phyloP scores from a whole-genome alignment of 192 early-diverging fungal genomes.

The Linnemannia elongata region DNA sequence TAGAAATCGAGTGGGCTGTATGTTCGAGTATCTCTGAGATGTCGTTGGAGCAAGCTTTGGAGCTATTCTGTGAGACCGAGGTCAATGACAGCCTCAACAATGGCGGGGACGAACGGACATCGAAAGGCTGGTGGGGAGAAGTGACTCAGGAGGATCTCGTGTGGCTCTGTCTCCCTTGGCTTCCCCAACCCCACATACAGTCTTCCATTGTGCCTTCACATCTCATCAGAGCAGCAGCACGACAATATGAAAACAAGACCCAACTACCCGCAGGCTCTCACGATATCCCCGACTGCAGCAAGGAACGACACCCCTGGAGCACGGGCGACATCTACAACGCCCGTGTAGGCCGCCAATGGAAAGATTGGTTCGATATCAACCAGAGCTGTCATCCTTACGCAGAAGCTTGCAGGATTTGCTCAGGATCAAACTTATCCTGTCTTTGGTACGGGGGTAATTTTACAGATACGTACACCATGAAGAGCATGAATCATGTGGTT shows the following conservation, averaged over 20 bases:
- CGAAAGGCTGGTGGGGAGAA: neutral
- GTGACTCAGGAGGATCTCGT: neutral
- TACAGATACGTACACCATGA: neutral
- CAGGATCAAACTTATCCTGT: no score
- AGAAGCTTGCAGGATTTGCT: neutral
- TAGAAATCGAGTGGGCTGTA: neutral
- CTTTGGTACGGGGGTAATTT: neutral
- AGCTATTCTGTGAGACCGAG: neutral
- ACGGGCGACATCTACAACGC: neutral
- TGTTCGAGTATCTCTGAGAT: neutral
- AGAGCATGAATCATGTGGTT: neutral
- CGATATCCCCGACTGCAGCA: neutral
- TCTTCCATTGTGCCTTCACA: neutral
- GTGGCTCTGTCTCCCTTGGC: conserved; percentile 2
- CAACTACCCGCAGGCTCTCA: neutral
- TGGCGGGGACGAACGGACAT: neutral
- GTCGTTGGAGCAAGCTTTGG: neutral
- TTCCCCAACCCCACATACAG: neutral
- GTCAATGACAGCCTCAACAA: neutral
- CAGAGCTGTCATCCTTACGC: neutral
- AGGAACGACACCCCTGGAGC: neutral
- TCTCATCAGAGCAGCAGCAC: neutral
- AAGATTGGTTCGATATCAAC: neutral
- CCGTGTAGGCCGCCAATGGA: neutral
- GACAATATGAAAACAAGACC: neutral